A percentile compares a stretch with the other conserved stretches of the same genome.
Conservation (phyloP, 805 yeast genomes). For the Candida fluviatilis region DNA sequence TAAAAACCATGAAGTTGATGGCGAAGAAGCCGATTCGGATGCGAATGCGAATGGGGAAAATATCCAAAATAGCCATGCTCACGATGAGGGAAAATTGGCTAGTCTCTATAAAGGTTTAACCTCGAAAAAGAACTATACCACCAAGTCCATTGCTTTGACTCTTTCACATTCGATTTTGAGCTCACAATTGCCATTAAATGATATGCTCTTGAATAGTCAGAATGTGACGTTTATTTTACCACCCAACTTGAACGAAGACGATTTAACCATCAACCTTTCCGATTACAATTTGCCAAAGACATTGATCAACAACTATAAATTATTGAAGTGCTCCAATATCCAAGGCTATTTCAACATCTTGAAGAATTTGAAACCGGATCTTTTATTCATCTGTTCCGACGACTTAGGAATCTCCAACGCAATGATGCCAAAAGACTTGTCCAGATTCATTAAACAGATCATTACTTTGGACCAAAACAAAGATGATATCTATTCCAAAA, state of each 20-base stretch:
- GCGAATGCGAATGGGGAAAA: background rate
- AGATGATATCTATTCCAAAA: conserved; percentile 11
- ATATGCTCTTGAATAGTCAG: conserved; percentile 31
- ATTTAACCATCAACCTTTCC: conserved; percentile 22
- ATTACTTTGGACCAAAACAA: conserved; percentile 19
- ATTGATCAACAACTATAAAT: conserved; percentile 27
- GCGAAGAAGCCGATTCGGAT: conserved; percentile 2
- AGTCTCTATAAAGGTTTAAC: too few relatives aligned
- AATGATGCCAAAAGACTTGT: conserved; percentile 30
- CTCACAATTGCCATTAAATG: conserved; percentile 33
- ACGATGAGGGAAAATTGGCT: too few relatives aligned
- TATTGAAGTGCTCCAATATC: conserved; percentile 35
- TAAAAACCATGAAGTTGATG: conserved; percentile 5
- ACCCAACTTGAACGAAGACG: conserved; percentile 38
- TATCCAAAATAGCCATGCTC: background rate
- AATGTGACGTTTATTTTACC: conserved; percentile 43
- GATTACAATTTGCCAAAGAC: conserved; percentile 2
- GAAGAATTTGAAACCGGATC: conserved; percentile 39
- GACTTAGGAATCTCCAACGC: conserved; percentile 32
- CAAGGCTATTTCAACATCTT: conserved; percentile 37
- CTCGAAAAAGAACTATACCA: conserved; percentile 18
- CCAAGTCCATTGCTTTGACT: conserved; percentile 37
- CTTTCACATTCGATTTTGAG: conserved; percentile 38
- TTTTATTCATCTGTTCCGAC: conserved; percentile 36
- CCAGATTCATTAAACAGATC: conserved; percentile 34